These are phyloP conservation scores for Diaporthe vaccinii DNA, from an alignment of 2,329 filamentous ascomycete genomes.

Conservation along the genomic window DNA sequence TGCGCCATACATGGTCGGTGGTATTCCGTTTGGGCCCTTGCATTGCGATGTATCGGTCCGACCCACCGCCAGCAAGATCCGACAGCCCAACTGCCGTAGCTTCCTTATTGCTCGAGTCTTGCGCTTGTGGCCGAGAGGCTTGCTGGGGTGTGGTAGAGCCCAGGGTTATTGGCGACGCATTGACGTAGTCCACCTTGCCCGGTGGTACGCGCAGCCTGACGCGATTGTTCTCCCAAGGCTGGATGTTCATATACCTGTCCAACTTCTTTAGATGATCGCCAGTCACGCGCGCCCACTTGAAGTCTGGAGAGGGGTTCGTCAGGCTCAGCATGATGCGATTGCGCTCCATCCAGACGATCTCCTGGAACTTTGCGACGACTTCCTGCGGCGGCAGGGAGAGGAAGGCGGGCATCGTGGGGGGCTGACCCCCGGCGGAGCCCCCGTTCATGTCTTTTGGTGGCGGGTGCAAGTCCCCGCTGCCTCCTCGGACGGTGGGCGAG, in stretches of 20 bases:
- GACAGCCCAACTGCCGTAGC: not conserved
- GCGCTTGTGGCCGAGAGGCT: constrained; percentile 40
- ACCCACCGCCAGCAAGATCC: constrained; percentile 46
- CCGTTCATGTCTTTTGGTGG: constrained; percentile 18
- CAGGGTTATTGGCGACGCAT: constrained; percentile 80
- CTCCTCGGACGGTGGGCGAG: constrained; percentile 39
- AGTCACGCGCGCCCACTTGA: constrained; percentile 65
- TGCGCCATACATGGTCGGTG: constrained; percentile 90
- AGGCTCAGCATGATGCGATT: constrained; percentile 58
- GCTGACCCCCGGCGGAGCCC: constrained; percentile 10
- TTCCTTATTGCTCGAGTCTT: not conserved
- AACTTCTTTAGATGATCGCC: constrained; percentile 70
- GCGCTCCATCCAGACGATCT: constrained; percentile 67
- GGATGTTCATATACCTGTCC: constrained; percentile 91
- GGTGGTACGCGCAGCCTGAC: constrained; percentile 84
- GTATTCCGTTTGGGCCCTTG: constrained; percentile 87
- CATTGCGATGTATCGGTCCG: constrained; percentile 86
- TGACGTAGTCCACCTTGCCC: constrained; percentile 82
- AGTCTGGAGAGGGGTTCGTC: constrained; percentile 54
- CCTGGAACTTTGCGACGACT: constrained; percentile 64
- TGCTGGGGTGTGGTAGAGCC: constrained; percentile 54
- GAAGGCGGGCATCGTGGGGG: constrained; percentile 55
- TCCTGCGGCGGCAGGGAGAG: constrained; percentile 56
- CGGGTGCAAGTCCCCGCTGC: constrained; percentile 34
- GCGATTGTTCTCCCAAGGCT: constrained; percentile 89